These are phyloP conservation scores for Backusella luteola DNA, from an alignment of 192 early-diverging fungal species.

Conservation along the genomic window DNA sequence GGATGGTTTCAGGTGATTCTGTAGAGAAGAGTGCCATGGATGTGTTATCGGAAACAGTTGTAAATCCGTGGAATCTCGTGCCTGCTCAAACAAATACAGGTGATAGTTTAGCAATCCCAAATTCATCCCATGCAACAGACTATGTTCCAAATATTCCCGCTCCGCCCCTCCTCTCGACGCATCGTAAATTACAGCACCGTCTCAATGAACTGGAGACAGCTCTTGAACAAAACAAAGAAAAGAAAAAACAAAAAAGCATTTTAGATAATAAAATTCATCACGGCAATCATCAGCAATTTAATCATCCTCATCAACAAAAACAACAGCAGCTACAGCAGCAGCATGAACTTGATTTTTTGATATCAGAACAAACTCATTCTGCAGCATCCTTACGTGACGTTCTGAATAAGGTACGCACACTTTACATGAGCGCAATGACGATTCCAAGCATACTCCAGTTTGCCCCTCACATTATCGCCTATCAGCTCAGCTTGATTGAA, in stretches of 20 bases:
- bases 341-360: neutral
- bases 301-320: constrained; percentile 28
- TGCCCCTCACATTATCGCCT: constrained; percentile 61
- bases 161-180: constrained; percentile 48
- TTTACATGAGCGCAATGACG: constrained; percentile 51
- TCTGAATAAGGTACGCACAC: constrained; percentile 49
- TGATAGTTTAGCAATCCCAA: constrained; percentile 37
- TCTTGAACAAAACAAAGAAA: constrained; percentile 31
- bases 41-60: constrained; percentile 45
- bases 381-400: constrained; percentile 36
- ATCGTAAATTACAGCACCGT: constrained; percentile 51
- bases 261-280: neutral
- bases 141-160: constrained; percentile 59
- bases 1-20: neutral
- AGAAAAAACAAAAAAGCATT: neutral
- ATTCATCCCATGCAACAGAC: constrained; percentile 34
- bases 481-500: constrained; percentile 69
- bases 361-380: constrained; percentile 3
- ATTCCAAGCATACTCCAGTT: constrained; percentile 56
- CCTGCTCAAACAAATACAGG: constrained; percentile 47
- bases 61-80: constrained; percentile 49
- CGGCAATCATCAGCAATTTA: constrained; percentile 25
- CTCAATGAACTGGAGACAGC: constrained; percentile 34
- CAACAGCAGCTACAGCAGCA: constrained; percentile 31
- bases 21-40: constrained; percentile 3